These are phyloP conservation scores for Clonostachys rhizophaga DNA, from an alignment of 2,329 filamentous ascomycete genomes.

Conservation along the genomic window DNA sequence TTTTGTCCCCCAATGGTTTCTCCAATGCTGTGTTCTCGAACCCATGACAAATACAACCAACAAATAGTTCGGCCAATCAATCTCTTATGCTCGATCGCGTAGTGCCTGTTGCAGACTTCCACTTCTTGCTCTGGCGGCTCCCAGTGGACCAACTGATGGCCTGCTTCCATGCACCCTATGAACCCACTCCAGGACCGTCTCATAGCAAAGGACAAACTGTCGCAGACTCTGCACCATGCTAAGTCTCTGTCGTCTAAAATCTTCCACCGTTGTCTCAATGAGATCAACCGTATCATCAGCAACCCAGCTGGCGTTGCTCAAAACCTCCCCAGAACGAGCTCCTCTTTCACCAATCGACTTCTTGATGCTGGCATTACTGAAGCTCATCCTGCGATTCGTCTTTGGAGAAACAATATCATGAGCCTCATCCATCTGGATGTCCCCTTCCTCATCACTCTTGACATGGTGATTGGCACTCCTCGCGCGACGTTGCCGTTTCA, in stretches of 20 bases:
- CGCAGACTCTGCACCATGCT: slow-evolving; percentile 96
- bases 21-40: too few relatives aligned
- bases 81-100: too few relatives aligned
- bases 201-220: slow-evolving; percentile 95
- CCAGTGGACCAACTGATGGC: neutral
- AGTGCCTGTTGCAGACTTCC: slow-evolving; percentile 19
- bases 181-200: slow-evolving; percentile 88
- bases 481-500: slow-evolving; percentile 71
- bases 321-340: slow-evolving; percentile 2
- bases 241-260: slow-evolving; percentile 81
- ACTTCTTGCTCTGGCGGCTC: slow-evolving; percentile 16
- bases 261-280: slow-evolving; percentile 81
- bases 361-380: slow-evolving; percentile 3
- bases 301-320: slow-evolving; percentile 59
- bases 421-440: slow-evolving; percentile 36
- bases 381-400: slow-evolving; percentile 13
- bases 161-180: slow-evolving; percentile 24
- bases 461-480: slow-evolving; percentile 12
- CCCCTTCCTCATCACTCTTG: slow-evolving; percentile 29
- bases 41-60: too few relatives aligned
- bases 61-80: too few relatives aligned
- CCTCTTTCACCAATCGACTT: neutral
- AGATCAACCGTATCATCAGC: slow-evolving; percentile 68
- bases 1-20: too few relatives aligned
- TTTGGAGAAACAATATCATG: slow-evolving; percentile 20